Conservation (phyloP, 306 rosid species). For the Vicia sativa region DNA sequence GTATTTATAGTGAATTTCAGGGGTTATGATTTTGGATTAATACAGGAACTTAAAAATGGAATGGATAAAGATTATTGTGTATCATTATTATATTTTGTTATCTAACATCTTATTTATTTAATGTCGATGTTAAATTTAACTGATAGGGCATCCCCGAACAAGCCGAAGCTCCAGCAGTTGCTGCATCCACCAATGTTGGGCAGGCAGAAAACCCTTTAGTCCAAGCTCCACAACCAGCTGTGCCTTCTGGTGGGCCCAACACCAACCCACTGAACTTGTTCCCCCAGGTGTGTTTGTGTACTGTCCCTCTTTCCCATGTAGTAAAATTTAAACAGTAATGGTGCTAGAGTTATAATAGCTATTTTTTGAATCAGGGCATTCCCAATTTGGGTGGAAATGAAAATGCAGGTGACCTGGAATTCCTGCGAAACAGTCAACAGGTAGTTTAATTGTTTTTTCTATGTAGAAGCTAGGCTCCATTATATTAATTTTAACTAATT, state of each 20-base stretch:
- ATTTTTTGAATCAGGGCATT: constrained; percentile 63
- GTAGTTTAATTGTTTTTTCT: constrained; percentile 42
- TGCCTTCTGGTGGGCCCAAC: constrained; percentile 69
- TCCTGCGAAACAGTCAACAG: constrained; percentile 76
- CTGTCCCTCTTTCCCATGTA: neutral
- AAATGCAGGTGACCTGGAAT: constrained; percentile 67
- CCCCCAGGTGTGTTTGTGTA: constrained; percentile 64
- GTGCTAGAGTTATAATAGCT: constrained; percentile 12
- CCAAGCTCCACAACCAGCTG: constrained; percentile 57
- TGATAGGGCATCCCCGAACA: constrained; percentile 86
- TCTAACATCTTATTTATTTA: neutral
- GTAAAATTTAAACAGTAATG: constrained; percentile 11
- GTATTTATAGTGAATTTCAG: neutral
- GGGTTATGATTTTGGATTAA: constrained; percentile 12
- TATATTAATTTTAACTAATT: constrained; percentile 1
- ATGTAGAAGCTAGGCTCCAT: neutral
- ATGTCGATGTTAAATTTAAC: constrained; percentile 14
- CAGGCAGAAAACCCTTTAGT: constrained; percentile 52
- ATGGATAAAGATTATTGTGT: neutral
- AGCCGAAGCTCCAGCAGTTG: constrained; percentile 64
- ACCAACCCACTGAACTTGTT: constrained; percentile 84
- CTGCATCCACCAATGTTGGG: constrained; percentile 46
- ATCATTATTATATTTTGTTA: constrained; percentile 8
- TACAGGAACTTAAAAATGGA: constrained; percentile 9
- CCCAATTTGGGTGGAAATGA: constrained; percentile 50